These are phyloP conservation scores for Penicillium pancosmium DNA, from an alignment of 495 filamentous ascomycete species.

Conservation along the genomic window DNA sequence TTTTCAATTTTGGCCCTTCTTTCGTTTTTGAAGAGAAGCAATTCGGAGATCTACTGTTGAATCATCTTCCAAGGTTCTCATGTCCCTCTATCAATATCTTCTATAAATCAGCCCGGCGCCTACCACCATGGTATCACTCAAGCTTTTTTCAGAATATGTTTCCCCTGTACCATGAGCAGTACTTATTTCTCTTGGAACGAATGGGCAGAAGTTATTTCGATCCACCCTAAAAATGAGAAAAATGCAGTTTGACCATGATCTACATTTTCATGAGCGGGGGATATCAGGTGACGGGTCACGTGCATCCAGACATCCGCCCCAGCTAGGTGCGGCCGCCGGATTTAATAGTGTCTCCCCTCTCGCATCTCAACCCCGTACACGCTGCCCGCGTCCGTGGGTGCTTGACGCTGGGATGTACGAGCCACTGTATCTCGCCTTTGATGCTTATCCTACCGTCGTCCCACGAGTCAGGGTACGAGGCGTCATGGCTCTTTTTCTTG, in stretches of 20 bases:
- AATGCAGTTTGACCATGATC: background rate
- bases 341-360: slow-evolving; percentile 3
- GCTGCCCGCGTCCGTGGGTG: slow-evolving; percentile 41
- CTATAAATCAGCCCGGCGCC: too few relatives aligned
- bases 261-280: background rate
- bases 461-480: slow-evolving; percentile 53
- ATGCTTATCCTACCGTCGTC: slow-evolving; percentile 51
- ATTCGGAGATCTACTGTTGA: too few relatives aligned
- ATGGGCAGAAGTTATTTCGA: slow-evolving; percentile 4
- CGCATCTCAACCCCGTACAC: slow-evolving; percentile 17
- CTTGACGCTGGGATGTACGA: slow-evolving; percentile 53
- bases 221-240: background rate
- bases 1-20: too few relatives aligned
- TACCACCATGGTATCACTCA: background rate
- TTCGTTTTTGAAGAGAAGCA: too few relatives aligned
- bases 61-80: too few relatives aligned
- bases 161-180: too few relatives aligned
- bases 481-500: slow-evolving; percentile 54
- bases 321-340: background rate
- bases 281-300: slow-evolving; percentile 9
- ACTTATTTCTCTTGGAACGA: background rate
- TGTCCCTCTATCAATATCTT: too few relatives aligned
- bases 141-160: background rate
- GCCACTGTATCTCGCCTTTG: slow-evolving; percentile 49
- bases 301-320: background rate